Evolutionary conservation across 441 rosid species (phyloP).

Genomic region (Populus hybrid): DNA sequence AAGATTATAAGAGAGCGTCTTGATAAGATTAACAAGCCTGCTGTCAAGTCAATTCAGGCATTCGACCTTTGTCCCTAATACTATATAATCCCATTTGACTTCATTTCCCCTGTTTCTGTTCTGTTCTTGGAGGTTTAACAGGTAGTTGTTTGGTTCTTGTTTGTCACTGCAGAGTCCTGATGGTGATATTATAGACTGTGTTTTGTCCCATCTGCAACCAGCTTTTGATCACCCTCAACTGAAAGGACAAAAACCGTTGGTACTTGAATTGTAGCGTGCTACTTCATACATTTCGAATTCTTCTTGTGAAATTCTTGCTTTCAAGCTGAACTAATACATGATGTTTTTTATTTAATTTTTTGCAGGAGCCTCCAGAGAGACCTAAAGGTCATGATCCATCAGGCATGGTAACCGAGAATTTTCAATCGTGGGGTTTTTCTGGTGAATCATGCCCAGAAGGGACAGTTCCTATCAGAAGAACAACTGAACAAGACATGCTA

Average conservation of each 20-base stretch:
- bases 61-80: background rate
- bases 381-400: slow-evolving; percentile 47
- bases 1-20: slow-evolving; percentile 59
- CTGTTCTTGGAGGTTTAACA: background rate
- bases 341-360: background rate
- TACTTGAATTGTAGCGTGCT: slow-evolving; percentile 14
- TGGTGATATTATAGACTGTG: slow-evolving; percentile 87
- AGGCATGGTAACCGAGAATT: slow-evolving; percentile 32
- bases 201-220: slow-evolving; percentile 65
- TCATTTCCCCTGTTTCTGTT: slow-evolving; percentile 10
- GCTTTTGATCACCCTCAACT: slow-evolving; percentile 88
- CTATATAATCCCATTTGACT: background rate
- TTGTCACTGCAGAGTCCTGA: slow-evolving; percentile 67
- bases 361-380: slow-evolving; percentile 72
- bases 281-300: background rate
- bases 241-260: slow-evolving; percentile 71
- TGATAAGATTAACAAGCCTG: slow-evolving; percentile 72
- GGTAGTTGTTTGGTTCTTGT: slow-evolving; percentile 3
- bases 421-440: slow-evolving; percentile 67
- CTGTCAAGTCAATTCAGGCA: slow-evolving; percentile 88
- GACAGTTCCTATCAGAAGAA: slow-evolving; percentile 83
- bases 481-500: slow-evolving; percentile 70
- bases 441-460: slow-evolving; percentile 90
- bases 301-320: background rate
- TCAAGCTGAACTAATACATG: background rate